Evolutionary conservation across 1,284 basidiomycete genomes (phyloP), one percentile per base, ranked within the genome.

Genomic region (Ceratobasidium sp.): DNA sequence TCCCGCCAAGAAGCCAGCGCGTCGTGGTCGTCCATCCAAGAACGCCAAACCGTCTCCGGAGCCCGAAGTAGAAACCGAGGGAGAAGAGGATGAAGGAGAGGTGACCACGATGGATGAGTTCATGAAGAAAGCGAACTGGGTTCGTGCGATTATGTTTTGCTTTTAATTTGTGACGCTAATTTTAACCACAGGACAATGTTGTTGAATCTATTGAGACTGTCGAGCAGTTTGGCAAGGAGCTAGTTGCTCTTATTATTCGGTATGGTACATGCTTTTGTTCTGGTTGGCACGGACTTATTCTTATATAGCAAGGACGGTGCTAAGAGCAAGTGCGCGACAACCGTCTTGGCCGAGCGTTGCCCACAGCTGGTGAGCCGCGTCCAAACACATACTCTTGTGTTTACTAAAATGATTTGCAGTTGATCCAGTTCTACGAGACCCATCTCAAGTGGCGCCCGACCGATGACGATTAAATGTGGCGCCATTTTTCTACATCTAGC

Each of bases 371-470:
- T 65, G 45, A 22, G 45, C 22, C 7, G 45, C 22, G 10, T 20
- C 17, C 15, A 34, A 38, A 1, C 47, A 22, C 22, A 27, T 12
- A 7, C 22, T 52, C 27, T 34, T 40, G n/a, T 20, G 25, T 31
- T 42, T 6, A n/a, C 60, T 52, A 20, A 52, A 25, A 4, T 12
- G 22, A 12, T n/a, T 69, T 70, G 27, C 42, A 70, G 69, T 32
- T 70, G 15, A 55, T 70, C 40, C 22, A n/a, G 32, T 70, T 70
- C 34, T 70, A 70, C 34, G 69, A 70, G 40, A 32, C 52, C n/a
- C 68, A 70, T 40, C 69, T 70, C 31, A 67, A 58, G 15, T 70
- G 69, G 69, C 60, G 69, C 32, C 57, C 58, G 2, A 47, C 34
- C 25, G 54, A 68, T 7, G 65, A 56, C 5, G 47, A 50, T 8